Evolutionary conservation across 306 rosid species (phyloP).

Genomic region (Castanospermum australe): DNA sequence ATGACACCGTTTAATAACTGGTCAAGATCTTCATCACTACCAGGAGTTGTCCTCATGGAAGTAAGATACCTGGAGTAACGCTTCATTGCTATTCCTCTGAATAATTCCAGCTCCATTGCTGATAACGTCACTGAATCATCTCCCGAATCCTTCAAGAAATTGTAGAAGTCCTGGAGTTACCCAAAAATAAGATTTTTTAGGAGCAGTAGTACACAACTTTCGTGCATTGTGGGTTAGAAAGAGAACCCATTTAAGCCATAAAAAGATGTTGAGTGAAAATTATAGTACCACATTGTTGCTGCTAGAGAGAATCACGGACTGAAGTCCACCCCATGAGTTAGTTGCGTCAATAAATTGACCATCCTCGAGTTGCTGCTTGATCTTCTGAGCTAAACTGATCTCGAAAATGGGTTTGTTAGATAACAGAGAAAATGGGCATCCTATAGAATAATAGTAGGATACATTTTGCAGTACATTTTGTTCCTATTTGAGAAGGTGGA

Average conservation of each 20-base stretch:
- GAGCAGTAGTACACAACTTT: neutral
- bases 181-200: neutral
- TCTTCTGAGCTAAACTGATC: conserved; percentile 66
- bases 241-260: neutral
- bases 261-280: neutral
- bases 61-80: conserved; percentile 62
- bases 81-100: conserved; percentile 25
- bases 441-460: neutral
- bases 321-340: conserved; percentile 59
- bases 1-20: conserved; percentile 69
- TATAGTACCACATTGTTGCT: conserved; percentile 70
- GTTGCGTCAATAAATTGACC: conserved; percentile 69
- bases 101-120: conserved; percentile 26
- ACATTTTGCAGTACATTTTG: neutral
- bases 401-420: conserved; percentile 24
- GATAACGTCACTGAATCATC: conserved; percentile 33
- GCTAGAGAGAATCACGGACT: conserved; percentile 23
- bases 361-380: conserved; percentile 54
- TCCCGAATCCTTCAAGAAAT: conserved; percentile 58
- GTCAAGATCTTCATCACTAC: conserved; percentile 40
- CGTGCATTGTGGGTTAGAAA: neutral
- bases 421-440: neutral
- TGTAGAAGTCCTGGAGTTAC: conserved; percentile 70
- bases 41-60: conserved; percentile 46
- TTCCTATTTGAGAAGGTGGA: conserved; percentile 10